Conservation (phyloP, 1,284 basidiomycete species). For the Cryptococcus floricola region DNA sequence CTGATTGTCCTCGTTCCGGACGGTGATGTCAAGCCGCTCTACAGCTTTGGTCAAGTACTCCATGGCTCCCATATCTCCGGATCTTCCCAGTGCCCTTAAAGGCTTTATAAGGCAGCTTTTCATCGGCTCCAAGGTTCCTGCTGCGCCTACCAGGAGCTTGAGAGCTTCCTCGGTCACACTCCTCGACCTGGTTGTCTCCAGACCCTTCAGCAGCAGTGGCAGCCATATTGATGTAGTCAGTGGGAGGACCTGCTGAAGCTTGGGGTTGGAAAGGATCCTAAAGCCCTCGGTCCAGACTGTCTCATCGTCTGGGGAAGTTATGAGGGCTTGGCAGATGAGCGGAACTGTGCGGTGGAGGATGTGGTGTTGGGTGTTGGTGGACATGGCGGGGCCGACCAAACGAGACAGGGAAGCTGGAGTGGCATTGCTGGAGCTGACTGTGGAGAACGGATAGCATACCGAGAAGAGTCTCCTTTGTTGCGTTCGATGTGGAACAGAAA, state of each 20-base stretch:
- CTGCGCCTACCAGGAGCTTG: conserved; percentile 18
- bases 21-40: conserved; percentile 15
- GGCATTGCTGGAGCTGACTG: too few relatives aligned
- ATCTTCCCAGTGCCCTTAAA: conserved; percentile 18
- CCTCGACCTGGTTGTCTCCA: conserved; percentile 17
- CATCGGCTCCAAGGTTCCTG: conserved; percentile 30
- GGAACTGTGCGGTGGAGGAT: conserved; percentile 37
- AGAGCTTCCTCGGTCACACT: conserved; percentile 24
- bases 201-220: conserved; percentile 29
- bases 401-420: background rate
- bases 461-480: too few relatives aligned
- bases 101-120: conserved; percentile 36
- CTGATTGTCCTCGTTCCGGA: conserved; percentile 13
- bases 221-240: conserved; percentile 37
- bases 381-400: conserved; percentile 8
- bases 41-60: conserved; percentile 13
- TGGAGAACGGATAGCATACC: too few relatives aligned
- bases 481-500: too few relatives aligned
- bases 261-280: conserved; percentile 23
- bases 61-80: conserved; percentile 1
- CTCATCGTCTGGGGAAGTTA: conserved; percentile 24
- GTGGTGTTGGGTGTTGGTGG: conserved; percentile 23
- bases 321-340: conserved; percentile 34
- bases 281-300: conserved; percentile 34
- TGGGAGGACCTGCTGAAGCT: conserved; percentile 23